A percentile compares a stretch with the other conserved stretches of the same genome.
Evolutionary conservation across 805 yeast genomes (phyloP).

Genomic region (Teunomyces cretensis): DNA sequence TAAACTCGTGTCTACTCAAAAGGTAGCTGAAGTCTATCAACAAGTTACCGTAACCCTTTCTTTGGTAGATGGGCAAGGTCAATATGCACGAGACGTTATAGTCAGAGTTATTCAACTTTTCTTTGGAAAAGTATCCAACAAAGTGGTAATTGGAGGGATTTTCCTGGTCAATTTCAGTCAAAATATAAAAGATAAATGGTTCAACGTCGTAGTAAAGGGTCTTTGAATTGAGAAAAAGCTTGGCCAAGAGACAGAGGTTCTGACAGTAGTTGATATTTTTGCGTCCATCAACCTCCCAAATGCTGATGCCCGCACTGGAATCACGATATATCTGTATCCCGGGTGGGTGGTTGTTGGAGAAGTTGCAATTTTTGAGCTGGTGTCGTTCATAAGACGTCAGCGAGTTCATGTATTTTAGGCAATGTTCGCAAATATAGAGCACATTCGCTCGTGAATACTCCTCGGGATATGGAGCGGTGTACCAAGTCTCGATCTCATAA

Average conservation of each 20-base stretch:
- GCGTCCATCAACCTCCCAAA: slow-evolving; percentile 72
- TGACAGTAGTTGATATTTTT: slow-evolving; percentile 82
- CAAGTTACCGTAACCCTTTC: slow-evolving; percentile 86
- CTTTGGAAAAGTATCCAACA: slow-evolving; percentile 94
- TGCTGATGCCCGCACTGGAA: slow-evolving; percentile 22
- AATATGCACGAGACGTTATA: slow-evolving; percentile 89
- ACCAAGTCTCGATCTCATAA: slow-evolving; percentile 86
- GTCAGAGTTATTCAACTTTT: slow-evolving; percentile 68
- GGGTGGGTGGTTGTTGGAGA: slow-evolving; percentile 62
- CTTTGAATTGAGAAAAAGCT: slow-evolving; percentile 84
- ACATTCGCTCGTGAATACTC: slow-evolving; percentile 65
- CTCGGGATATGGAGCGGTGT: slow-evolving; percentile 89
- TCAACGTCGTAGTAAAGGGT: slow-evolving; percentile 94
- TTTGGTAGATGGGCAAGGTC: slow-evolving; percentile 83
- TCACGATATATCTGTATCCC: slow-evolving; percentile 45
- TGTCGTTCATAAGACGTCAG: slow-evolving; percentile 71
- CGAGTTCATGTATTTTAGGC: slow-evolving; percentile 76
- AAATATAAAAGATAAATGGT: slow-evolving; percentile 85
- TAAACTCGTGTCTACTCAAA: slow-evolving; percentile 69
- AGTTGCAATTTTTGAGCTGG: slow-evolving; percentile 62
- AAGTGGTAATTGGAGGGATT: slow-evolving; percentile 58
- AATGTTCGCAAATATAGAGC: slow-evolving; percentile 78
- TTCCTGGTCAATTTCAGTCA: slow-evolving; percentile 62
- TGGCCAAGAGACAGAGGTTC: slow-evolving; percentile 85
- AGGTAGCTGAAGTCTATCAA: slow-evolving; percentile 88